These are phyloP conservation scores for Fragaria nilgerrensis DNA, from an alignment of 306 rosid species.

Conservation along the genomic window DNA sequence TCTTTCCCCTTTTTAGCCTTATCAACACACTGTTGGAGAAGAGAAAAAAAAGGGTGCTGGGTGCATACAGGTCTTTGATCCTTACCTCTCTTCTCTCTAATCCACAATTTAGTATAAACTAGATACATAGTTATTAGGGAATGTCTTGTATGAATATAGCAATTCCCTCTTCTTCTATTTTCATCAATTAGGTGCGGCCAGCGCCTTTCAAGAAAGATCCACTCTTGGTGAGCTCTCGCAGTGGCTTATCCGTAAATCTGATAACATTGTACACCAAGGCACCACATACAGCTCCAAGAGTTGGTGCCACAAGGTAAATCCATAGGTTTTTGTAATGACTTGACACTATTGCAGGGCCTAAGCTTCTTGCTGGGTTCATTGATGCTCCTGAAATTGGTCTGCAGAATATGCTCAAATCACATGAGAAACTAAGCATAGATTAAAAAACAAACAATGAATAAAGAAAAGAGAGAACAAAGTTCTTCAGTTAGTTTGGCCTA, in stretches of 20 bases:
- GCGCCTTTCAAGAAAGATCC: conserved; percentile 50
- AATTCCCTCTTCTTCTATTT: not conserved
- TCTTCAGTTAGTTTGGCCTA: not conserved
- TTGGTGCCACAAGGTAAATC: conserved; percentile 55
- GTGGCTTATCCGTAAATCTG: conserved; percentile 60
- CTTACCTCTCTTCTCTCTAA: not conserved
- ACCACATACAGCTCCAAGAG: conserved; percentile 56
- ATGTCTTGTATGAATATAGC: not conserved
- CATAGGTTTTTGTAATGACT: conserved; percentile 51
- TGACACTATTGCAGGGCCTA: conserved; percentile 74
- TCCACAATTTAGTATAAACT: not conserved
- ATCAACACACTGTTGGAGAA: not conserved
- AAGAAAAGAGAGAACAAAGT: not conserved
- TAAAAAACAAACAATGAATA: not conserved
- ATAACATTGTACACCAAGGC: conserved; percentile 62
- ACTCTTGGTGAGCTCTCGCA: conserved; percentile 59
- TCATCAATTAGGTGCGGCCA: conserved; percentile 13
- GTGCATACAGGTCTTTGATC: not conserved
- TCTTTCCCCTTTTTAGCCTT: not conserved
- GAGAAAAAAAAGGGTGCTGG: no score
- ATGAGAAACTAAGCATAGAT: not conserved
- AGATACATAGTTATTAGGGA: not conserved
- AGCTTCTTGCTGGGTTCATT: conserved; percentile 85
- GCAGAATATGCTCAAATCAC: conserved; percentile 9
- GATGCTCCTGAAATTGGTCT: conserved; percentile 87